Evolutionary conservation across 805 yeast genomes (phyloP), one percentile per base, ranked within the genome.

Genomic region (Saccharomycopsis lassenensis): DNA sequence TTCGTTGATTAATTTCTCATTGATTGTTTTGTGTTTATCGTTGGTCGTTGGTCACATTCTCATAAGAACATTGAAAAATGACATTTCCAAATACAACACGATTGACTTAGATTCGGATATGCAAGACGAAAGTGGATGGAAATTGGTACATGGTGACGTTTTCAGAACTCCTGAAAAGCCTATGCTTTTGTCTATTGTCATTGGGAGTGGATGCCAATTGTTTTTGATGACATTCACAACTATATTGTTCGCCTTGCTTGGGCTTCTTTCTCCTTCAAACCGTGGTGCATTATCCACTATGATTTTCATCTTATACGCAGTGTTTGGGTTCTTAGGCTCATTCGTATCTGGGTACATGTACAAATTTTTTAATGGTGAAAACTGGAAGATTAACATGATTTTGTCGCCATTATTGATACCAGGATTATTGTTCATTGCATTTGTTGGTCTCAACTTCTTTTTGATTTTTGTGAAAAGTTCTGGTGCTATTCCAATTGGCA

Each of bases 51-150:
- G n/a, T n/a, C n/a, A n/a, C n/a, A 74, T 84, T 40, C 65, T 91
- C 46, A 59, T 78, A 43, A 73, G 84, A 49, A 82, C 95, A 27
- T 67, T 91, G 53, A 80, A 74, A 54, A 78, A 72, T 52, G 98
- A 91, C 55, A 83, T 91, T 49, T 69, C 78, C 39, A 77, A 80
- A 50, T 91, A 91, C 60, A 89, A 89, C 54, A 94, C 83, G 54
- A 71, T 89, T 46, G 85, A 82, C 52, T 67, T 89, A 49, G 91
- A 82, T 53, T 68, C 62, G 32, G 69, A 63, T 30, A 72, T 85
- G 36, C 77, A 84, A 44, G 95, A 86, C 51, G 97, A 91, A 56
- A 71, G 86, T 52, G 98, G 98, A 26, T 91, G 98, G 98, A 91
- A 91, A 56, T 68, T 91, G 46, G 78, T 86, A 26, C 93, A 87